Evolutionary conservation across 2,329 filamentous ascomycete genomes (phyloP).

Genomic region (Arthroderma sp.): DNA sequence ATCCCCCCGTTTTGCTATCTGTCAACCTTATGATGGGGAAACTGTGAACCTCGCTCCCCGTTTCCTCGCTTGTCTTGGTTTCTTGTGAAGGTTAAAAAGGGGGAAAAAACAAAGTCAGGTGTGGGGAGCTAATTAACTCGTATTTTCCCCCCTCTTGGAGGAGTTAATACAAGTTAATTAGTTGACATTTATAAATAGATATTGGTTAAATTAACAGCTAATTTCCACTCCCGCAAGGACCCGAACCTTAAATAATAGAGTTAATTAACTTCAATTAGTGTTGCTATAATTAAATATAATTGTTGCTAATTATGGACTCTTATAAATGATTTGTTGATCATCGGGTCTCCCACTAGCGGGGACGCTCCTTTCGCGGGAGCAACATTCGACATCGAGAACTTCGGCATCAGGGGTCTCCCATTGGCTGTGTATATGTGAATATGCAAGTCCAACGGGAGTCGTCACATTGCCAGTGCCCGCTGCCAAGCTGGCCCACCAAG

Average conservation of each 20-base stretch:
- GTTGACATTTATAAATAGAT: not conserved
- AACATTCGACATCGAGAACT: no score
- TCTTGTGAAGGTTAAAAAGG: not conserved
- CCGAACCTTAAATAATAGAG: not conserved
- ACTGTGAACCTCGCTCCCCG: no score
- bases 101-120: not conserved
- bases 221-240: no score
- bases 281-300: not conserved
- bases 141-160: not conserved
- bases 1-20: not conserved
- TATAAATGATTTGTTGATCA: not conserved
- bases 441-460: not conserved
- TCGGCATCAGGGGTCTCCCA: not conserved
- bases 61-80: not conserved
- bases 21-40: not conserved
- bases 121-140: not conserved
- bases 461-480: not conserved
- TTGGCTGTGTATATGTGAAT: not conserved
- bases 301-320: constrained; percentile 1
- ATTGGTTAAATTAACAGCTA: not conserved
- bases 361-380: not conserved
- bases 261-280: not conserved
- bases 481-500: not conserved
- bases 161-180: not conserved
- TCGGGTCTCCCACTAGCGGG: not conserved